Evolutionary conservation across 2,329 filamentous ascomycete genomes (phyloP), one percentile per base, ranked within the genome.

Genomic region (Chaetomium olivaceum): DNA sequence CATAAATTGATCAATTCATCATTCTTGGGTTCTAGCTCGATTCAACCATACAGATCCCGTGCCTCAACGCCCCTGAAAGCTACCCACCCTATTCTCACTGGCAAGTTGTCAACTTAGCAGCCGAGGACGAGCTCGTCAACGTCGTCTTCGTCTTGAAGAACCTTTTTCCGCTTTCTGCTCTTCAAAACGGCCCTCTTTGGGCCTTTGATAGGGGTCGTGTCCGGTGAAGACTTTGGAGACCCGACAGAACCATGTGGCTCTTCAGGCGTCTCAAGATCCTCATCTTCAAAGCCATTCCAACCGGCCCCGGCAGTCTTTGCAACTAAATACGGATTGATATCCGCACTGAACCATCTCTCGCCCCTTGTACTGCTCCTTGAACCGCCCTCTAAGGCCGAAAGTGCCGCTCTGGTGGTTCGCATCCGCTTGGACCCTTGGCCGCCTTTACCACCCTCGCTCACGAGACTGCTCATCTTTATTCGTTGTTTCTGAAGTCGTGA

Each of bases 301-400:
- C 68, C 73, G 5, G 67, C 61, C 1, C 74, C 76, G 0, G 81
- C 85, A 1, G 90, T 91, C 31, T 75, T 78, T 72, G 88, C 79
- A 1, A 91, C 84, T 27, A 82, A 75, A 2, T 78, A 74, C 9
- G 84, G 77, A 71, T 91, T 86, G 8, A 89, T 73, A 3, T 82
- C 80, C 1, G 80, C 78, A 4, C 82, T 80, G 71, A 92, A 91
- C 87, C 89, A 92, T 64, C 82, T 81, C 68, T 91, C 89, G 29
- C 83, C 82, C 48, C 89, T 81, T n/a, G 85, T 89, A 1, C 77
- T 82, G 43, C 82, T 82, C 66, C 91, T 84, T 57, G 82, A 80
- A 0, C 89, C 87, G 29, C 89, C 89, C 73, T 92, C 90, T 1
- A 91, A 77, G 1, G 90, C 90, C 39, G 88, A 88, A 56, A 89